phyloP scores from a whole-genome alignment of 805 yeast genomes.

The Yarrowia sp. region DNA sequence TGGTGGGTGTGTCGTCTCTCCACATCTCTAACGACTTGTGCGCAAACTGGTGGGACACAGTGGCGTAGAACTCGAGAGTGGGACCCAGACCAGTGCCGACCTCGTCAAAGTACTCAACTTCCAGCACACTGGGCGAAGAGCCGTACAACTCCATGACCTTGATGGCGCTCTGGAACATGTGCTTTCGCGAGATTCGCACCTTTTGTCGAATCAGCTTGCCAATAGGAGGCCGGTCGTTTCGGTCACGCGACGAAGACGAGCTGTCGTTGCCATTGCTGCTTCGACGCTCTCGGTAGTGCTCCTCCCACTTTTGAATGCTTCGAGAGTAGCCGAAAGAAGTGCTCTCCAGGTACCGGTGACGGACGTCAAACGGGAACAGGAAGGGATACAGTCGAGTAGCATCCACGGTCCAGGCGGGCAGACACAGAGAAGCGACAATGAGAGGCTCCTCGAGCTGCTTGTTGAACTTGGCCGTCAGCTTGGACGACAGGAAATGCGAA shows the following conservation, averaged over 20 bases:
- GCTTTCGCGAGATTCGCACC: conserved; percentile 68
- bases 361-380: conserved; percentile 76
- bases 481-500: conserved; percentile 62
- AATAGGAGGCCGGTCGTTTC: conserved; percentile 38
- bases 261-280: conserved; percentile 38
- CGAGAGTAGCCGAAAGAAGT: conserved; percentile 91
- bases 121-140: conserved; percentile 73
- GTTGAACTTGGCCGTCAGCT: conserved; percentile 79
- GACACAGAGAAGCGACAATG: conserved; percentile 77
- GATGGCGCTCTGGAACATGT: conserved; percentile 70
- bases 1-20: conserved; percentile 45
- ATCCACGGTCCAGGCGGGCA: conserved; percentile 81
- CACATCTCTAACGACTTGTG: conserved; percentile 60
- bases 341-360: conserved; percentile 73
- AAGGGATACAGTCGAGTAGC: conserved; percentile 76
- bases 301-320: conserved; percentile 73
- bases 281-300: conserved; percentile 39
- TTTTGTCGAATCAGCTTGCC: conserved; percentile 81
- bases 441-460: conserved; percentile 88
- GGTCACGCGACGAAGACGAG: conserved; percentile 27
- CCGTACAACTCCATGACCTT: conserved; percentile 77
- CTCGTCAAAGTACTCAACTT: conserved; percentile 84
- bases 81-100: conserved; percentile 98
- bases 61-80: conserved; percentile 85
- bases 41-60: conserved; percentile 72